phyloP scores from a whole-genome alignment of 176 grass and related monocot species.

The Hsuehochloa calcarea region DNA sequence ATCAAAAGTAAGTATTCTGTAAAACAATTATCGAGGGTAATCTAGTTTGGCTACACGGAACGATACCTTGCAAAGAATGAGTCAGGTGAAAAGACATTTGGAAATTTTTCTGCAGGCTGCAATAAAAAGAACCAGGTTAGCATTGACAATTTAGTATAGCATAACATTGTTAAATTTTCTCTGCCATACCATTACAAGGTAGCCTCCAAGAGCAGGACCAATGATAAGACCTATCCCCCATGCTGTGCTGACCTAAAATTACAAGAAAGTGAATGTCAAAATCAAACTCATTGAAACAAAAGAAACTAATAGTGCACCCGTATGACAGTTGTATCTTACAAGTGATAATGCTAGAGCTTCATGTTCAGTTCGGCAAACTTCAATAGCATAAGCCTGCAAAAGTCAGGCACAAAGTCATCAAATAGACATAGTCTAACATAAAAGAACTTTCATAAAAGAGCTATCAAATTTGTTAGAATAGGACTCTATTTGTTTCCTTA shows the following conservation, averaged over 20 bases:
- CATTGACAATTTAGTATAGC: neutral
- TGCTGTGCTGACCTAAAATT: constrained; percentile 61
- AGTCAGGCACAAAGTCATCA: constrained; percentile 9
- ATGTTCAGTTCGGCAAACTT: constrained; percentile 81
- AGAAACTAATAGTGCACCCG: neutral
- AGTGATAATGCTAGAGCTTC: constrained; percentile 84
- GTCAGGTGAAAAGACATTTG: constrained; percentile 62
- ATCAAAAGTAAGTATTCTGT: constrained; percentile 19
- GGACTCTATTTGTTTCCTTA: too few species aligned
- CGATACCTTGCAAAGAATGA: constrained; percentile 72
- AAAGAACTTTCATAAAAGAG: neutral
- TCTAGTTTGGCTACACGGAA: neutral
- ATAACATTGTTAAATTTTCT: neutral
- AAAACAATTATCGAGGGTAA: constrained; percentile 3
- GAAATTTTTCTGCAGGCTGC: constrained; percentile 93
- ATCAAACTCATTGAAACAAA: neutral
- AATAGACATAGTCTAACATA: neutral
- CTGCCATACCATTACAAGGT: constrained; percentile 61
- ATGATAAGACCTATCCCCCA: constrained; percentile 83
- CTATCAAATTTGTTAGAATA: too few species aligned
- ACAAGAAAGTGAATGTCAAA: constrained; percentile 3
- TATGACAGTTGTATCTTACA: constrained; percentile 38
- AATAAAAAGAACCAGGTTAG: constrained; percentile 5
- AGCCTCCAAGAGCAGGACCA: constrained; percentile 93
- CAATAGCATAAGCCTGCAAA: constrained; percentile 79